Base-by-base conservation (phyloP, 768 basidiomycete genomes). In the Trametes sanguinea region DNA sequence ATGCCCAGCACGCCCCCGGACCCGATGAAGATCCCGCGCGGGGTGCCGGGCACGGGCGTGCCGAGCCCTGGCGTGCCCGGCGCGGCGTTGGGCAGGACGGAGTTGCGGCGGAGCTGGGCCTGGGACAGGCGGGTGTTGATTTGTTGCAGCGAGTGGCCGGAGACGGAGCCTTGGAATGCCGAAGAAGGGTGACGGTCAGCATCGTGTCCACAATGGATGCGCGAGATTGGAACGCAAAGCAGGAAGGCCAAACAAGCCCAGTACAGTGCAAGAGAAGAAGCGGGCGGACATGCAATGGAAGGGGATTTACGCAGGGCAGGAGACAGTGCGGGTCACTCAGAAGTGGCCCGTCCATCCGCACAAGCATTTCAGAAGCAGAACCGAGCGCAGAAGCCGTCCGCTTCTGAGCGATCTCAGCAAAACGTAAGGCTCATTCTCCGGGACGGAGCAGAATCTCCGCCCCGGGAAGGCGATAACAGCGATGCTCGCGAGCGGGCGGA, bases 71-170 rank as follows among this genome's bases (percentile, higher is more conserved):
- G 69, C 6, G 68, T 67, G 32, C 67, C 69, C 3, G 68, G 61
- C 6, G 52, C 48, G 8, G 47, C 53, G 11, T 37, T 37, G 3
- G 65, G 68, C 4, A 66, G 57, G 33, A 47, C 32, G 13, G 61
- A 66, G 61, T 57, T 68, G 44, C 57, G 58, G 22, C 65, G 65
- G 27, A 58, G 50, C 40, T 65, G 57, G 27, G 43, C 53, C 43
- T 54, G 35, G 35, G 66, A 63, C 27, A 62, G 53, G 7, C 71
- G 72, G 2, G 67, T 65, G 56, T 67, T 71, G 22, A 70, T 33
- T 35, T 67, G 65, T 45, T 70, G 70, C 11, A 71, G 60, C 4
- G 77, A 80, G 62, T 79, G 78, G 2, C 73, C 77, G 32, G 76
- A 79, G 53, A 71, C 63, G 3, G 79, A 79, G 51, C 74, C 75